A percentile compares a stretch with the other conserved stretches of the same genome.
Evolutionary conservation across 2,329 filamentous ascomycete species (phyloP).

Genomic region (Pyrenochaeta sp.): DNA sequence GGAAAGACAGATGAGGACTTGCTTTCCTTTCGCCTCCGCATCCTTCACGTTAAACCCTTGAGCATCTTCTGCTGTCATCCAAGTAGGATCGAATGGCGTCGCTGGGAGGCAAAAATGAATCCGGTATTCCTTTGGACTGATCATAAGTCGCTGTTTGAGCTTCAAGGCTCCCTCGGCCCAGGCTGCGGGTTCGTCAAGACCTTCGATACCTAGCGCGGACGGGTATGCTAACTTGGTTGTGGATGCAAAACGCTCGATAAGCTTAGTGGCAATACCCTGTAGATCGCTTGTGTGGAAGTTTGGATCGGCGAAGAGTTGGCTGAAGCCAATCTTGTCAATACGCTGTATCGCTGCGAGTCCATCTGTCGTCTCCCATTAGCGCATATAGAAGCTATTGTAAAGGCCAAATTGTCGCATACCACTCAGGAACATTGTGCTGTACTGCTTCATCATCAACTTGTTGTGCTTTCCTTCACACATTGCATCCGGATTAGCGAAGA

Average conservation of each 20-base stretch:
- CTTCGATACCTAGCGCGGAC: conserved; percentile 2
- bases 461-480: conserved; percentile 9
- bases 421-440: not conserved
- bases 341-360: conserved; percentile 9
- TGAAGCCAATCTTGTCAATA: conserved; percentile 9
- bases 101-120: conserved; percentile 17
- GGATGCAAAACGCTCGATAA: not conserved
- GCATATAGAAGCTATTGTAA: not conserved
- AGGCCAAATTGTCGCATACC: conserved; percentile 7
- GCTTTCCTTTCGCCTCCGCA: not conserved
- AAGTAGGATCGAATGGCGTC: conserved; percentile 6
- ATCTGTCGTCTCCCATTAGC: not conserved
- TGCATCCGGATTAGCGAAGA: conserved; percentile 12
- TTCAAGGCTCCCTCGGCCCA: conserved; percentile 6
- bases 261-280: not conserved
- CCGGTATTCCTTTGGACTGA: conserved; percentile 16
- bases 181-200: not conserved
- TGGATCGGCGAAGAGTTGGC: conserved; percentile 11
- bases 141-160: conserved; percentile 18
- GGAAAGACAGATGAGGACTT: conserved; percentile 16
- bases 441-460: conserved; percentile 3
- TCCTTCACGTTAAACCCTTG: not conserved
- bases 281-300: conserved; percentile 2
- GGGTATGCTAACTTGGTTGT: not conserved
- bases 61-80: conserved; percentile 17